Evolutionary conservation across 1,284 basidiomycete genomes (phyloP), one percentile per base, ranked within the genome.

Genomic region (Sanghuangporus weigelae): DNA sequence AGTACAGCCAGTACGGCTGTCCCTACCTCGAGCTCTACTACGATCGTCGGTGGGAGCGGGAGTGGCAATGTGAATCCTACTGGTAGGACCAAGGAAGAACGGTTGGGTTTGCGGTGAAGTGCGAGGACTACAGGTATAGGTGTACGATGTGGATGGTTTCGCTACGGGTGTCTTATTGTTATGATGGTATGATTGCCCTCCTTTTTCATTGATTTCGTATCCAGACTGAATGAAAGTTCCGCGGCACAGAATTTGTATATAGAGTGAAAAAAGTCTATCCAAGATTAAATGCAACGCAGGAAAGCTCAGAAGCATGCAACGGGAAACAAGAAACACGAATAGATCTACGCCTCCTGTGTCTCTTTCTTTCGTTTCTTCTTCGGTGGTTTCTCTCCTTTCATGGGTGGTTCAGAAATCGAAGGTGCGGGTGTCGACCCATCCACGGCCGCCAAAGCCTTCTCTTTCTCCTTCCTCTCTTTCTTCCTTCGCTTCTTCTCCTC

Each of bases 401-500:
- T 48, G 26, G 67, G 67, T 40, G 44, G 66, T 49, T 54, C 57
- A 56, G 5, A 38, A 12, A 19, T 60, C 66, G 63, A 64, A 19
- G 63, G 56, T 31, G 3, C 26, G 26, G 26, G 26, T 67, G 62
- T 66, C n/a, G 63, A 57, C 35, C 59, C 50, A 36, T 62, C 57
- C 21, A 59, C 66, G 72, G 66, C 68, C 68, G 74, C 14, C 14
- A 53, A 53, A 3, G 11, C 67, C 69, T 68, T 73, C 56, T 73
- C 69, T 66, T 63, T 73, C 51, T 72, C 74, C 26, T 49, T 53
- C 66, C 70, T 73, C 35, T 74, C 71, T 66, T 72, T 66, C 59
- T 71, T 72, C 57, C 68, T 69, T 62, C 73, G 73, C 53, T 71
- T 71, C 68, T 77, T 77, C 67, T 66, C 68, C 67, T 72, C 71